Evolutionary conservation across 139 green algal species (phyloP), one percentile per base, ranked within the genome.

Genomic region (Coccomyxa sp.): DNA sequence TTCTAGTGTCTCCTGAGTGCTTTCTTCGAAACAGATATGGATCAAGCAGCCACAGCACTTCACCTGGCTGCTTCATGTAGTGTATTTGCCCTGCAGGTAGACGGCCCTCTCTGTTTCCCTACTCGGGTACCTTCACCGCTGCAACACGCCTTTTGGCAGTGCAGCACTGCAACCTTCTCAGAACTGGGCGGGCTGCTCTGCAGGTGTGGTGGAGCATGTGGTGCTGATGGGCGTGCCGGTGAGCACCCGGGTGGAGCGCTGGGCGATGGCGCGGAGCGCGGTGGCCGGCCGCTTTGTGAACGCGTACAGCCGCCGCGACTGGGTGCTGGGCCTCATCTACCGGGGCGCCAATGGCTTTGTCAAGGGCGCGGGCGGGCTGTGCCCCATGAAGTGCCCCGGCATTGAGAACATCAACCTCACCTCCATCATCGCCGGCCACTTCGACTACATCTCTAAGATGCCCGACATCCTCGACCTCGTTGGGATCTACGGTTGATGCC

Each of bases 281-380:
- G 93, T 98, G 12, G 82, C 89, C 0, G 94, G 94, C 0, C 86
- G 94, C 38, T 87, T 98, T 18, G 81, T 98, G 67, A 98, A 97
- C 83, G 92, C 88, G 75, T 97, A 94, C 89, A 90, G 85, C 57
- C 79, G 84, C 28, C 88, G 88, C 31, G 95, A 98, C 88, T 97
- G 94, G 95, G 86, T 97, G 32, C 85, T 98, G 76, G 91, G 87
- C 0, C 63, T 97, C 31, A 21, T 87, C 17, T 87, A 84, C 71
- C 59, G 83, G 0, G 82, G 79, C 17, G 76, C 71, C 17, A 84
- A 66, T 77, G 89, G 86, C 14, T 81, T 81, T 32, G 80, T 83
- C 57, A 83, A 81, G 32, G 80, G 80, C 16, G 83, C 88, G 30
- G 86, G 81, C 15, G 89, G 89, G 3, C 67, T 92, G 51, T 82